Evolutionary conservation across 805 yeast genomes (phyloP).

Genomic region (Starmera pachycereana): DNA sequence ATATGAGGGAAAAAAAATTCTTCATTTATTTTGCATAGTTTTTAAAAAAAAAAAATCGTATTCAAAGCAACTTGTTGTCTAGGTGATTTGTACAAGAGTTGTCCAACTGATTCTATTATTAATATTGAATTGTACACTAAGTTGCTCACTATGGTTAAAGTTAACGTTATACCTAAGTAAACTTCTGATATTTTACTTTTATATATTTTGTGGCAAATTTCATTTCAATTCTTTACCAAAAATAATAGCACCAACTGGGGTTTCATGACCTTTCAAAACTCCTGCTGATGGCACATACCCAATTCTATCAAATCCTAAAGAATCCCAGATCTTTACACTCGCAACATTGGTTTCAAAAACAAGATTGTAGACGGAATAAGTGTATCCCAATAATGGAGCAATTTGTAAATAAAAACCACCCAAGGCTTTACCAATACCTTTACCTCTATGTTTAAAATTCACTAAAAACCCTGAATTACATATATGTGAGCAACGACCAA

Average conservation of each 20-base stretch:
- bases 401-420: slow-evolving; percentile 57
- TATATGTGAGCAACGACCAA: slow-evolving; percentile 75
- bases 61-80: too few species aligned
- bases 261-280: slow-evolving; percentile 48
- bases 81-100: too few species aligned
- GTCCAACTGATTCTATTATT: too few species aligned
- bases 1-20: too few species aligned
- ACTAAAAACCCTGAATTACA: slow-evolving; percentile 88
- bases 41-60: too few species aligned
- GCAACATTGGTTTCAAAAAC: slow-evolving; percentile 78
- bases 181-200: too few species aligned
- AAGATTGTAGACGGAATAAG: slow-evolving; percentile 76
- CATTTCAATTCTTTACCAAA: slow-evolving; percentile 52
- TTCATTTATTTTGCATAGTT: too few species aligned
- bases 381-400: slow-evolving; percentile 75
- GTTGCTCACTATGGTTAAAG: too few species aligned
- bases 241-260: slow-evolving; percentile 66
- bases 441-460: slow-evolving; percentile 45
- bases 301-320: slow-evolving; percentile 67
- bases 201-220: too few species aligned
- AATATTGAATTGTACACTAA: too few species aligned
- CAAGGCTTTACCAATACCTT: slow-evolving; percentile 57
- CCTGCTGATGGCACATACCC: slow-evolving; percentile 75
- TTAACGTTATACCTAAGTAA: too few species aligned
- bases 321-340: slow-evolving; percentile 73